These are phyloP conservation scores for Termitomyces eurrhizus DNA, from an alignment of 768 basidiomycete genomes.

Conservation along the genomic window DNA sequence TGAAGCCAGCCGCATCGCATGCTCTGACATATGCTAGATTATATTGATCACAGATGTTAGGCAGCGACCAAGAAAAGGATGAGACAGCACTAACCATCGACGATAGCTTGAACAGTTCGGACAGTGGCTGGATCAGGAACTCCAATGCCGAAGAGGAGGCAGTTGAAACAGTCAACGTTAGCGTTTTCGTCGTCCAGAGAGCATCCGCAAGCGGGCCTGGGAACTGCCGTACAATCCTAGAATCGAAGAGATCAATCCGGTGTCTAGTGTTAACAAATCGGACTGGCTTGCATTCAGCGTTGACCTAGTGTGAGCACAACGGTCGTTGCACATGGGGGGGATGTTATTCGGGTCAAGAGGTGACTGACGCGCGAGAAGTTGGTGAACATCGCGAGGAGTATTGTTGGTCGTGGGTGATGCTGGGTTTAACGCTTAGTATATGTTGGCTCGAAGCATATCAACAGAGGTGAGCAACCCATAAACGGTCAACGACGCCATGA, in stretches of 20 bases:
- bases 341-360: conserved; percentile 4
- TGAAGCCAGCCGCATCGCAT: conserved; percentile 7
- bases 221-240: neutral
- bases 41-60: neutral
- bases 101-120: neutral
- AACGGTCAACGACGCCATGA: neutral
- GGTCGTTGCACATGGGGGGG: neutral
- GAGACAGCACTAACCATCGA: conserved; percentile 8
- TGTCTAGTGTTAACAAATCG: too few species aligned
- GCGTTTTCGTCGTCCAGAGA: neutral
- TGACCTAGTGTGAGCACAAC: neutral
- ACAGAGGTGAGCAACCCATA: neutral
- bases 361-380: conserved; percentile 9
- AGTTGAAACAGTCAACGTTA: conserved; percentile 11
- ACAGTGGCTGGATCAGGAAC: neutral
- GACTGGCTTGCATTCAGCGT: neutral
- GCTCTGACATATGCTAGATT: conserved; percentile 3
- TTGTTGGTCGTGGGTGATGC: neutral
- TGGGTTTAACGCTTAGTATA: neutral
- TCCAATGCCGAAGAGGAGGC: conserved; percentile 1
- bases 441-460: neutral
- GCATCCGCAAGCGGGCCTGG: neutral
- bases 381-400: conserved; percentile 1
- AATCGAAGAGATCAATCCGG: neutral
- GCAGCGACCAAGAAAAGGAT: neutral